Evolutionary conservation across 257 asterid species (phyloP), one percentile per base, ranked within the genome.

Genomic region (Scutellaria barbata): DNA sequence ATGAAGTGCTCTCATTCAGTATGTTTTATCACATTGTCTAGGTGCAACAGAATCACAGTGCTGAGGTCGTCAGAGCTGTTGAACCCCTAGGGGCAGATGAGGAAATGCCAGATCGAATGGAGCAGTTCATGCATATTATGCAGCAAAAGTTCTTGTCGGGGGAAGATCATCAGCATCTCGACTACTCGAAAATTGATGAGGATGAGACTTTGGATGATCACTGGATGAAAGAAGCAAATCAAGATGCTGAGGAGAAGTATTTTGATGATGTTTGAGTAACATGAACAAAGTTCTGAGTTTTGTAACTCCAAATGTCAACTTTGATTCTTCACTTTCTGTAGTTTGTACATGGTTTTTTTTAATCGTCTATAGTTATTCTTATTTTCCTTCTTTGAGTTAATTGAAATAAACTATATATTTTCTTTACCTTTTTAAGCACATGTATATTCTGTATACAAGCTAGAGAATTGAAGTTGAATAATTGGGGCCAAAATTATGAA

Each of bases 181-280:
- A 94, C 80, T 94, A 94, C 82, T 80, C 90, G 6, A 89, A 84
- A 79, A 94, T 91, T 20, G 97, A 91, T 13, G 88, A 80, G 72
- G 92, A 94, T 61, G 96, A 74, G 72, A 82, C 92, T 11, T 76
- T 94, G 73, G 99, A 91, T 73, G 98, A 94, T 83, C 97, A 89
- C 74, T 91, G 97, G 97, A 87, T 88, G 83, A 91, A 79, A 80
- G 96, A 89, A 80, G 90, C 85, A 14, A 83, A 85, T 74, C 89
- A 76, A 56, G 99, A 91, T 75, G 99, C 99, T 25, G 99, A 94
- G 83, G 99, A 94, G 35, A 94, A 87, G 84, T 94, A 94, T 76
- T 94, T 94, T 45, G 96, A 88, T 76, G 97, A 92, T 77, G 76
- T 87, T 33, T 89, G 83, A 82, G 70, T 35, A 48, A 10, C 40